Evolutionary conservation across 2,329 filamentous ascomycete genomes (phyloP), one percentile per base, ranked within the genome.

Genomic region (Hymenoscyphus occultus): DNA sequence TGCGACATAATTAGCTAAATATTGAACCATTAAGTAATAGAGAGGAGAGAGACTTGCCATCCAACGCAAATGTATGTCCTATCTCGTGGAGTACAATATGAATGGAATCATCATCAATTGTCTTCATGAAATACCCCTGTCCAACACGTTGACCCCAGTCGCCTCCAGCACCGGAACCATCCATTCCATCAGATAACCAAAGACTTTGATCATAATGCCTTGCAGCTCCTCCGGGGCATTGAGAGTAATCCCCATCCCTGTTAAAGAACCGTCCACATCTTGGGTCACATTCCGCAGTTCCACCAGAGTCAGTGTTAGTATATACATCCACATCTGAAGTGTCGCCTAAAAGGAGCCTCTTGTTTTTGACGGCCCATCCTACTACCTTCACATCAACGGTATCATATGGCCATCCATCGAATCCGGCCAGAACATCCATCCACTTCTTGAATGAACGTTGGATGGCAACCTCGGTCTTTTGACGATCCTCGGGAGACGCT

Each of bases 71-170:
- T 31, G 54, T 56, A 56, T 56, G 54, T 1, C 54, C 54, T 14
- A 56, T 32, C 54, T 56, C 54, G 65, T 82, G 80, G n/a, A 79
- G 76, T 7, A 80, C 76, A 59, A 82, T 82, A 67, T 82, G 80
- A 39, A 79, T 74, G n/a, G 22, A 32, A 32, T 56, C 54, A 67
- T 78, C 76, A 19, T 76, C 72, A 1, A 82, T 60, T 13, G 73
- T 72, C 22, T 73, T 61, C 71, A 81, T 73, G 67, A 81, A 80
- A 70, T 80, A 81, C 65, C 81, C 79, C 7, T 73, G 74, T 1
- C 77, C 80, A 28, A 81, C 73, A 3, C 78, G 72, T 69, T 82
- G 78, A n/a, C 80, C 80, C 80, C 80, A 82, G 64, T 82, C 79
- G 57, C 80, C 80, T 58, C 80, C 80, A 0, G 78, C 76, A 64